Evolutionary conservation across 2,329 filamentous ascomycete species (phyloP).

Genomic region (Pezicula radicicola): DNA sequence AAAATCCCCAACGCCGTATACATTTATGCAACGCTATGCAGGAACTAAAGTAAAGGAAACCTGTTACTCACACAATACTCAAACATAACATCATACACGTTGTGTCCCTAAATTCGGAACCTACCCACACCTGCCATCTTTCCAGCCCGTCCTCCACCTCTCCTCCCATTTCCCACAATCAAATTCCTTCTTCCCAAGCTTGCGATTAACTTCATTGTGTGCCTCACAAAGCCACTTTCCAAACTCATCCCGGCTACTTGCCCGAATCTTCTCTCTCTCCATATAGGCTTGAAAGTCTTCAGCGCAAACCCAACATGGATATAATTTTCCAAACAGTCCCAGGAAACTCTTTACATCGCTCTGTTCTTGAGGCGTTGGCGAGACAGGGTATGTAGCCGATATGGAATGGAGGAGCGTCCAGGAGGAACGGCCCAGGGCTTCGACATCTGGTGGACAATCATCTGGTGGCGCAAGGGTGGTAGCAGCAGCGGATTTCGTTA

Average conservation of each 20-base stretch:
- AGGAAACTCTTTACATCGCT: conserved; percentile 76
- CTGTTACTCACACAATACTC: too few species aligned
- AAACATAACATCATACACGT: too few species aligned
- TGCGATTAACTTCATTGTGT: conserved; percentile 84
- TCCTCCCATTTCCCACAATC: conserved; percentile 91
- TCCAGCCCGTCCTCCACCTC: conserved; percentile 90
- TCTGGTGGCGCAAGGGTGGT: conserved; percentile 32
- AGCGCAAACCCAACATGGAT: conserved; percentile 94
- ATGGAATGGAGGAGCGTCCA: conserved; percentile 96
- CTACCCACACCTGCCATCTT: conserved; percentile 60
- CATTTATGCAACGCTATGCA: too few species aligned
- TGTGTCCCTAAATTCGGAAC: neutral
- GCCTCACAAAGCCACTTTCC: conserved; percentile 81
- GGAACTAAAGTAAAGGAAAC: too few species aligned
- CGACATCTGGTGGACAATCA: conserved; percentile 90
- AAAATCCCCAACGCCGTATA: too few species aligned
- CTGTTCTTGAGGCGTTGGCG: conserved; percentile 67
- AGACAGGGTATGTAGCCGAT: conserved; percentile 77
- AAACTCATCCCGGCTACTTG: conserved; percentile 64
- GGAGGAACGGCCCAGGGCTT: conserved; percentile 77
- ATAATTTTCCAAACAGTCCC: conserved; percentile 76
- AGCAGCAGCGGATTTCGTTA: conserved; percentile 31
- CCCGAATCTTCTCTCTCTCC: conserved; percentile 55
- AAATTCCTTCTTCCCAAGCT: conserved; percentile 87
- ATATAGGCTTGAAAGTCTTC: conserved; percentile 88